Conservation (phyloP, 768 basidiomycete genomes). For the Calvatia gigantea region DNA sequence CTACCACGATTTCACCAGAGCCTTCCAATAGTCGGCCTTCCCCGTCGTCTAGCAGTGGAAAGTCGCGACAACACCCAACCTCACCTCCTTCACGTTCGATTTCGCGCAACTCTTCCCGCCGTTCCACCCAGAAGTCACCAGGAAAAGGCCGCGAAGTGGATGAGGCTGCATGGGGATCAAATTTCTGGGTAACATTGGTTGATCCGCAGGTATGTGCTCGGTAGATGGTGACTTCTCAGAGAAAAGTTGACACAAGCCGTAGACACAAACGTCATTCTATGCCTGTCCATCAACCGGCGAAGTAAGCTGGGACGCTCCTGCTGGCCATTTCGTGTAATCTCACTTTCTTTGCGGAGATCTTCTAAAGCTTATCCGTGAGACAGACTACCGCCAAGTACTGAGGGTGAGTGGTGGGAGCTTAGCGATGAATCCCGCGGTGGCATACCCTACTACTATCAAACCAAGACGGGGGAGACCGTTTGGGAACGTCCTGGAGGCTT, state of each 20-base stretch:
- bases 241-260: no score
- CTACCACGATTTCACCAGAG: conserved; percentile 12
- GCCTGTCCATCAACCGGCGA: conserved; percentile 92
- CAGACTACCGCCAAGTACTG: conserved; percentile 77
- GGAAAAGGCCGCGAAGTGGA: conserved; percentile 31
- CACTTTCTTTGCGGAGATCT: conserved; percentile 8
- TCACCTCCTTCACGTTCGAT: neutral
- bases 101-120: conserved; percentile 18
- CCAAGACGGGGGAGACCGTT: conserved; percentile 84
- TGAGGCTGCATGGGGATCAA: conserved; percentile 73
- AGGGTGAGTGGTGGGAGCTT: conserved; percentile 97
- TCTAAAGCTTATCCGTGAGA: conserved; percentile 17
- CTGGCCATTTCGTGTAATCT: conserved; percentile 82
- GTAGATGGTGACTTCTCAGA: no score
- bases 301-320: conserved; percentile 91
- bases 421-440: conserved; percentile 80
- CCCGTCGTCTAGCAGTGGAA: conserved; percentile 19
- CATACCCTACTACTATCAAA: conserved; percentile 92
- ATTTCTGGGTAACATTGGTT: conserved; percentile 92
- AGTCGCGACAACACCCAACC: conserved; percentile 11
- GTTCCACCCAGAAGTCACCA: conserved; percentile 24
- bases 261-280: conserved; percentile 74
- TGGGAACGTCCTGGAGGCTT: conserved; percentile 91
- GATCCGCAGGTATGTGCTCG: conserved; percentile 75
- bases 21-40: conserved; percentile 18